phyloP scores from a whole-genome alignment of 2,329 filamentous ascomycete genomes.

The Fusarium palustre region DNA sequence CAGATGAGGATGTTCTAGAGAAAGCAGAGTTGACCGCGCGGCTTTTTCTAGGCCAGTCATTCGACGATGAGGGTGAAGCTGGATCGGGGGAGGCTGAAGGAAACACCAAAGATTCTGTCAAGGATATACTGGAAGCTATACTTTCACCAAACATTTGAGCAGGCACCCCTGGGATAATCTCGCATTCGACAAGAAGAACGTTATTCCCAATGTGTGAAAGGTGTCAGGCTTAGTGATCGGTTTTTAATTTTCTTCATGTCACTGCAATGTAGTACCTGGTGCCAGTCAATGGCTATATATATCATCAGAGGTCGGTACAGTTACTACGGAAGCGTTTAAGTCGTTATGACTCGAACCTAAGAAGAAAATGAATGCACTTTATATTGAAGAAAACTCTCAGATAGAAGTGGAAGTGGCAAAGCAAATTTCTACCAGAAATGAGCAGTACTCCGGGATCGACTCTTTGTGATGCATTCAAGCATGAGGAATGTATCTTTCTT shows the following conservation, averaged over 20 bases:
- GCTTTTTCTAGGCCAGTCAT: conserved; percentile 60
- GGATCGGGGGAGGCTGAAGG: neutral
- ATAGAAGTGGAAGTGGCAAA: neutral
- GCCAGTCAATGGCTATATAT: neutral
- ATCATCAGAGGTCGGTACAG: neutral
- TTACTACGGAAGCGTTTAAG: neutral
- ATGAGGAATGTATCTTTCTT: too few relatives aligned
- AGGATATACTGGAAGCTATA: conserved; percentile 34
- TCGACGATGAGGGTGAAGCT: conserved; percentile 15
- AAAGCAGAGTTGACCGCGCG: conserved; percentile 73
- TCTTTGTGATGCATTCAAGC: too few relatives aligned
- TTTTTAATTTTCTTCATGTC: neutral
- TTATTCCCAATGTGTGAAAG: neutral
- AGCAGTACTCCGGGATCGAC: too few relatives aligned
- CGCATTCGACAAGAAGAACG: neutral
- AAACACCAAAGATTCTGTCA: conserved; percentile 8
- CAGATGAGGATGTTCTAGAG: conserved; percentile 74
- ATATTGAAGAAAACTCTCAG: neutral
- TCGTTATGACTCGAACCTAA: too few relatives aligned
- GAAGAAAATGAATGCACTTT: neutral
- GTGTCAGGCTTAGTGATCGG: neutral
- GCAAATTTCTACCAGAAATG: too few relatives aligned
- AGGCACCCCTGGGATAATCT: neutral
- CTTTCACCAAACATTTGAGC: conserved; percentile 13
- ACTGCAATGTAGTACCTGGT: neutral